Base-by-base conservation (phyloP, 441 rosid genomes). In the Macaranga tanarius region DNA sequence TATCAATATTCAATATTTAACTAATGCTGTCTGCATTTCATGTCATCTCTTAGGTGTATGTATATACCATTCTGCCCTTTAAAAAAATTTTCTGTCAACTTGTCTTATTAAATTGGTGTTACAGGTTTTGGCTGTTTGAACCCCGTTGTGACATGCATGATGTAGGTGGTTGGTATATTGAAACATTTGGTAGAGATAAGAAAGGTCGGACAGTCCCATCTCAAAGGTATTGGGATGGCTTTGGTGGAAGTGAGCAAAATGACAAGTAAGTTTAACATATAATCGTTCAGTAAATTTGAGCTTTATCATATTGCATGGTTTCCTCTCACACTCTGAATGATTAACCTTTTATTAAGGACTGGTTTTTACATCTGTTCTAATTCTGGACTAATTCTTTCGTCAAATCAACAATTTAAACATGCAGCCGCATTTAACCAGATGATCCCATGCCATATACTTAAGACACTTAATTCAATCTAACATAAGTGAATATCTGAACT, bases 61-160 rank as follows among this genome's bases (percentile, higher is more conserved):
- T 34, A 23, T 22, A 58, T 26, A 20, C 31, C 61, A 5, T 69
- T 56, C 20, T 2, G 15, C 23, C 1, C 16, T 11, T 15, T 64
- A 10, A 17, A 10, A 13, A 1, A 20, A 0, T 48, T 45, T 11
- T 48, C 68, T 71, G 26, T 31, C 47, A 45, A 58, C 62, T 57
- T 58, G 9, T 69, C 59, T 72, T 50, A 44, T 20, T 79, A 57
- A 40, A 66, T 52, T 48, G 5, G 23, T 81, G 67, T 67, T 70
- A 71, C 92, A 92, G 97, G 79, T 92, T 87, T 87, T 95, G 99
- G 99, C 80, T 95, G 86, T 95, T 95, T 71, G 95, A 92, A 85
- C 95, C 98, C 62, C 96, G 99, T 62, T 92, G 96, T 82, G 86
- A 82, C 69, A 74, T 84, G 85, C 99, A 95, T 82, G 93, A 92